These are phyloP conservation scores for Nidula niveotomentosa DNA, from an alignment of 1,284 basidiomycete species.

Conservation along the genomic window DNA sequence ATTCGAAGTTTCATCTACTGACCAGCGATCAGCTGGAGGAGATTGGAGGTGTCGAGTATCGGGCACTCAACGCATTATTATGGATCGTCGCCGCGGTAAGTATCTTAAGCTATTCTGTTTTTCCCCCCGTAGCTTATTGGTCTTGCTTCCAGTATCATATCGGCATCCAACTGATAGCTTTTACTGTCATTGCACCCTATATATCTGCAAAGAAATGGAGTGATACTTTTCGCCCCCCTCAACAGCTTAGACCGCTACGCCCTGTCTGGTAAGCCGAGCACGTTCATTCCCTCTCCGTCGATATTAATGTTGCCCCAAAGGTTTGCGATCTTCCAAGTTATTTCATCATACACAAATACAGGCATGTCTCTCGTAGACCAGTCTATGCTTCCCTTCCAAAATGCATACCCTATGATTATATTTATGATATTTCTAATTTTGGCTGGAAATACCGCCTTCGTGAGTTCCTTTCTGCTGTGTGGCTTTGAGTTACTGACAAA, in stretches of 20 bases:
- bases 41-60: slow-evolving; percentile 82
- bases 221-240: slow-evolving; percentile 46
- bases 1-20: slow-evolving; percentile 72
- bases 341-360: slow-evolving; percentile 54
- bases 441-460: slow-evolving; percentile 55
- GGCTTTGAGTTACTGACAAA: too few species aligned
- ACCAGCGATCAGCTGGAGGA: slow-evolving; percentile 73
- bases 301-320: slow-evolving; percentile 17
- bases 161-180: slow-evolving; percentile 50
- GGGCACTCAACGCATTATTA: slow-evolving; percentile 54
- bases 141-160: slow-evolving; percentile 45
- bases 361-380: slow-evolving; percentile 52
- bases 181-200: slow-evolving; percentile 60
- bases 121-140: background rate
- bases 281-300: background rate
- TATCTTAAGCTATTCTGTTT: slow-evolving; percentile 8
- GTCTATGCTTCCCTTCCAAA: slow-evolving; percentile 57
- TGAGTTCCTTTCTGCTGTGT: slow-evolving; percentile 20
- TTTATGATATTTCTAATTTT: slow-evolving; percentile 49
- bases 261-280: slow-evolving; percentile 52
- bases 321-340: slow-evolving; percentile 48
- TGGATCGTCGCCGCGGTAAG: slow-evolving; percentile 46
- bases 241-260: slow-evolving; percentile 50
- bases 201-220: slow-evolving; percentile 41
- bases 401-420: slow-evolving; percentile 48